Conservation (phyloP, 2,329 filamentous ascomycete genomes). For the Colletotrichum noveboracense region DNA sequence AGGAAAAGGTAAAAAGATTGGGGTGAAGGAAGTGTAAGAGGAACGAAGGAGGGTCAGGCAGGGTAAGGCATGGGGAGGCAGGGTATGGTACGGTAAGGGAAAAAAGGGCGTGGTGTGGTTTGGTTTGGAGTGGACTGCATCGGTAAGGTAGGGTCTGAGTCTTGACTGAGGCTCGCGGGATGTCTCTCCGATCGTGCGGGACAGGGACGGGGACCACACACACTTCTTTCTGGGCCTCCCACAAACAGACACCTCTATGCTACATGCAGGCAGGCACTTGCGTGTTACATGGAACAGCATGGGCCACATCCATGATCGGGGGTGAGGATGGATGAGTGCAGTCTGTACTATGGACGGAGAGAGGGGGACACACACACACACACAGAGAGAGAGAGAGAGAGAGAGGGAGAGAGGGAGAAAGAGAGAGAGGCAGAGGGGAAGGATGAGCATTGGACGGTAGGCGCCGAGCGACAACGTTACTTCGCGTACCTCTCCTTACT, state of each 20-base stretch:
- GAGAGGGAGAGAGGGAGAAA: background rate
- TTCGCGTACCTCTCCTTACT: conserved; percentile 13
- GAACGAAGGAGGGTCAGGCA: background rate
- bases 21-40: conserved; percentile 1
- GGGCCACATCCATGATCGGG: background rate
- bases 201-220: conserved; percentile 8
- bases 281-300: conserved; percentile 15
- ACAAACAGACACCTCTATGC: conserved; percentile 3
- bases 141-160: conserved; percentile 6
- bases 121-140: background rate
- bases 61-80: conserved; percentile 1
- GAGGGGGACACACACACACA: no score
- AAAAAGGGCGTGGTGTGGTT: background rate
- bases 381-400: background rate
- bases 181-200: conserved; percentile 15
- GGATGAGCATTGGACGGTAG: conserved; percentile 3
- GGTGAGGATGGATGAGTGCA: background rate
- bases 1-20: background rate
- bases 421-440: background rate
- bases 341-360: background rate
- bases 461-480: conserved; percentile 20
- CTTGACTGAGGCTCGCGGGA: conserved; percentile 19
- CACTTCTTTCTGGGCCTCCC: background rate
- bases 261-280: conserved; percentile 18
- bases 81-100: background rate